Percentiles rank a stretch among this genome's conserved stretches.
Conservation (phyloP, 257 asterid species). For the Forsythia viridissima region DNA sequence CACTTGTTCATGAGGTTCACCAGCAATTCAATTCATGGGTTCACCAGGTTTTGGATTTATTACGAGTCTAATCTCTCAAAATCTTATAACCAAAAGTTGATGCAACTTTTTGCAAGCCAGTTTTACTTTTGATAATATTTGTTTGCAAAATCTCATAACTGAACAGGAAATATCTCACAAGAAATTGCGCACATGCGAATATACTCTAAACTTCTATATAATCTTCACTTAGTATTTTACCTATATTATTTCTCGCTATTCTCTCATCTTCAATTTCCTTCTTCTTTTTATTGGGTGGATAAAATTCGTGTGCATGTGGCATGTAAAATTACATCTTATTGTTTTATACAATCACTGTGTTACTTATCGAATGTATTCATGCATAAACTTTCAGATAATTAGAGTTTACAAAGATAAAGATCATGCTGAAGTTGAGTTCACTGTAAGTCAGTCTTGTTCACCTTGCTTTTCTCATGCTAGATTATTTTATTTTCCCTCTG, state of each 20-base stretch:
- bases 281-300: neutral
- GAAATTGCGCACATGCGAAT: neutral
- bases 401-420: constrained; percentile 82
- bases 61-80: neutral
- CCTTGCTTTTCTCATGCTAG: neutral
- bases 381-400: constrained; percentile 46
- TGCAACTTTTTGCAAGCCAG: constrained; percentile 2
- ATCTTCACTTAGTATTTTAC: neutral
- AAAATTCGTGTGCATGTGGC: constrained; percentile 4
- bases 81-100: neutral
- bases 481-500: neutral
- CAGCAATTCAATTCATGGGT: constrained; percentile 84
- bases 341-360: neutral
- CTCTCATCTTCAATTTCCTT: neutral
- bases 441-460: constrained; percentile 48
- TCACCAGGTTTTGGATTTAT: constrained; percentile 54
- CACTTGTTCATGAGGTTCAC: constrained; percentile 81
- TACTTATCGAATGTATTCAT: neutral
- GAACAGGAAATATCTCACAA: neutral
- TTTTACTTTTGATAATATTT: neutral
- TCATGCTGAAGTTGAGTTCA: constrained; percentile 86
- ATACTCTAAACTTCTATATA: neutral
- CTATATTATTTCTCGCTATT: neutral
- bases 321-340: neutral
- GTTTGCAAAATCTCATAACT: neutral